A percentile compares a stretch with the other conserved stretches of the same genome.
Evolutionary conservation across 164 flowering plant genomes (phyloP).

Genomic region (Macadamia tetraphylla): DNA sequence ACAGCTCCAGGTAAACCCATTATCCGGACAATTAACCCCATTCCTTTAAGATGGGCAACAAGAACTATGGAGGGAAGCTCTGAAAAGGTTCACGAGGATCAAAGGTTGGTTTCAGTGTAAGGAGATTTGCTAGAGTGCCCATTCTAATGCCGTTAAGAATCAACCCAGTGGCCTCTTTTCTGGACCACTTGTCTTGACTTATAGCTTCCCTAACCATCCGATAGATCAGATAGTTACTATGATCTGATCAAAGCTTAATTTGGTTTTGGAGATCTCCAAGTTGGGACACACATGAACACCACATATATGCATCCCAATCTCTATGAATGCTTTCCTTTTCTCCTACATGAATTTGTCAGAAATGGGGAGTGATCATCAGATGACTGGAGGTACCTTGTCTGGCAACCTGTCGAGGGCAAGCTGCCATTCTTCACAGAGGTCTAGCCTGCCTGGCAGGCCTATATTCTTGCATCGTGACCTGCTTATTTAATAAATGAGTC

Average conservation of each 20-base stretch:
- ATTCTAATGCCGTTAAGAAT: no score
- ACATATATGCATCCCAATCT: background rate
- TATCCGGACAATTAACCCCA: background rate
- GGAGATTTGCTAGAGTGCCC: background rate
- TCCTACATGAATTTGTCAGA: background rate
- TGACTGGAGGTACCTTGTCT: conserved; percentile 44
- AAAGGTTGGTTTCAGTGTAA: background rate
- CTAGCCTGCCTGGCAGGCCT: no score
- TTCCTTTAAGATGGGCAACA: background rate
- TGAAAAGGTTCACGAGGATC: background rate
- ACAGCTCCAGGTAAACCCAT: background rate
- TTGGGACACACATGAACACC: background rate
- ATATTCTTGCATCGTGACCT: no score
- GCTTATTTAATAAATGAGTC: no score
- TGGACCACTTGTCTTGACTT: background rate
- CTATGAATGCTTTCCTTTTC: no score
- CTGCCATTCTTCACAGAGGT: conserved; percentile 59
- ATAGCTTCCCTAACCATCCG: background rate
- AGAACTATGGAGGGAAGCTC: background rate
- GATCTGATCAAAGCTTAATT: no score
- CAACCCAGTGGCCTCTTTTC: background rate
- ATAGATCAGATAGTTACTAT: no score
- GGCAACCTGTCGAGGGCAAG: conserved; percentile 53
- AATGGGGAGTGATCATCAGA: background rate
- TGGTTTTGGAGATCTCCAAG: background rate